Conservation (phyloP, 176 grass and related monocot species). For the Carex myosuroides region DNA sequence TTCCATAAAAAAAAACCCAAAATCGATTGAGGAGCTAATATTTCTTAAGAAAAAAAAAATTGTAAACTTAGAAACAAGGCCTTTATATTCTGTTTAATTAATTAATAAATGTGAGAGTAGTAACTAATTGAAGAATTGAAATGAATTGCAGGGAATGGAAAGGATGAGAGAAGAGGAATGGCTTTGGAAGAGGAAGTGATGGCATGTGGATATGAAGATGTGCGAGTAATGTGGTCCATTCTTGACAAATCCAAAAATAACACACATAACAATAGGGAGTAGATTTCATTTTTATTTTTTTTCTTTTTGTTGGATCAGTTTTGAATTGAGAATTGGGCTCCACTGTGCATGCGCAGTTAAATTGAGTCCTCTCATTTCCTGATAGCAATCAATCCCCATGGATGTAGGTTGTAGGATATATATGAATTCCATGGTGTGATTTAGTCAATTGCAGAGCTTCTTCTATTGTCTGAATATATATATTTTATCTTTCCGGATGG, state of each 20-base stretch:
- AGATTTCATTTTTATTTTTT: neutral
- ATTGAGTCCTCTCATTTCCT: neutral
- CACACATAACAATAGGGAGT: neutral
- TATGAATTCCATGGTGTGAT: conserved; percentile 26
- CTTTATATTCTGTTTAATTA: too few species aligned
- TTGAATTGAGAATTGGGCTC: neutral
- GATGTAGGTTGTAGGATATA: conserved; percentile 6
- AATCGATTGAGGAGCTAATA: too few species aligned
- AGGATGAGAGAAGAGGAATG: conserved; percentile 20
- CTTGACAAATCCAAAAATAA: conserved; percentile 28
- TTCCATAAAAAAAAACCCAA: too few species aligned
- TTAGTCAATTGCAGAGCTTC: conserved; percentile 11
- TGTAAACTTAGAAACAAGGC: too few species aligned
- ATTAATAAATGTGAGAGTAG: neutral
- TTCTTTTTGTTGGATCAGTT: neutral
- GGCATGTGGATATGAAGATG: conserved; percentile 30
- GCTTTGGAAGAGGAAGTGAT: conserved; percentile 23
- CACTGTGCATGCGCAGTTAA: neutral
- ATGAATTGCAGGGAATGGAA: neutral
- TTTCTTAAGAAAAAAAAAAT: too few species aligned
- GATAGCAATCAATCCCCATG: conserved; percentile 24
- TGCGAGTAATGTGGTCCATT: conserved; percentile 25
- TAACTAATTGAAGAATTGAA: neutral
- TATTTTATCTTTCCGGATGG: neutral
- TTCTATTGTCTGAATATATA: neutral